Base-by-base conservation (phyloP, 108 stramenopile species). In the Skeletonema potamos region DNA sequence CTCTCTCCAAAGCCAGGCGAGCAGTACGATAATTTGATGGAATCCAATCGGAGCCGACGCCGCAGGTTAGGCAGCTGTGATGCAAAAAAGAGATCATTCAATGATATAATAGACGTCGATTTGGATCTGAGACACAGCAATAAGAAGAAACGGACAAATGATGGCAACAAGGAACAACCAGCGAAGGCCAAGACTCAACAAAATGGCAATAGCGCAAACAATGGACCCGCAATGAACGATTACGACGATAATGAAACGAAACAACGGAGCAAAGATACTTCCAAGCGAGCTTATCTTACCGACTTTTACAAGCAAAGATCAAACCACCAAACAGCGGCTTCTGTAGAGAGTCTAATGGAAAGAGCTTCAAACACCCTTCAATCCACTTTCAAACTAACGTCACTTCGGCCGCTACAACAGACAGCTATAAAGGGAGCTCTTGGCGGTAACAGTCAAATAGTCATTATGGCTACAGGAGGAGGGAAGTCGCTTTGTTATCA, bases 401-500 rank as follows among this genome's bases (percentile, higher is more conserved):
- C 78, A n/a, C 73, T 90, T 3, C 89, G 87, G 1, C 58, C 84
- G 30, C 58, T 90, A 1, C 93, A 94, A 76, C 82, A 85, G 27
- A 48, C 55, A 27, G 86, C 89, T 24, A 70, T 94, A 51, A 17
- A 81, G 48, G 76, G 72, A 67, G 79, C 86, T 32, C 54, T 94
- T 22, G 29, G 83, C 9, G 64, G 60, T 6, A 62, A 74, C 62
- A 84, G 77, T 37, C 86, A 89, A 62, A 77, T 98, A 56, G 79
- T 96, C 15, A 77, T 98, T 29, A 89, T 97, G 94, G 86, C 92
- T 20, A 99, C 98, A 1, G 98, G 97, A 2, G 96, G 97, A 33
- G 98, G 98, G 12, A 99, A 99, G 83, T 74, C 67, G 17, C 69
- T 98, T 13, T 96, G 96, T 76, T 99, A 98, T 83, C 97, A 98